Evolutionary conservation across 768 basidiomycete genomes (phyloP).

Genomic region (Porphyrellus cyaneotinctus): DNA sequence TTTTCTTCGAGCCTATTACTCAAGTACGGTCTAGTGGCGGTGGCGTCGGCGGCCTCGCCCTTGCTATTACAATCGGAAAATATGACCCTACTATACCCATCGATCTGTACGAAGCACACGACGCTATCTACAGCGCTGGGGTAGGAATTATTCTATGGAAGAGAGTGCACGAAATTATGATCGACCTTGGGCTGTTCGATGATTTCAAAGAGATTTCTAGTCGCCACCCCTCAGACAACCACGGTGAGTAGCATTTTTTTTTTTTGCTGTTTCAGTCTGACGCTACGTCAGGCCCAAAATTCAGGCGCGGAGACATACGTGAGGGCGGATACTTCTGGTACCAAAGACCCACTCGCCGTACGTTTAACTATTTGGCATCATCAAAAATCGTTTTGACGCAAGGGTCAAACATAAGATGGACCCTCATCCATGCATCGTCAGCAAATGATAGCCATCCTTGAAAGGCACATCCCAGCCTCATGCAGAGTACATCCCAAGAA

Average conservation of each 20-base stretch:
- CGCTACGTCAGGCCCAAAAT: neutral
- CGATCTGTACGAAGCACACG: constrained; percentile 45
- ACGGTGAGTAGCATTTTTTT: constrained; percentile 5
- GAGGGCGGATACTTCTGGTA: constrained; percentile 32
- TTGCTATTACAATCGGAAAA: constrained; percentile 38
- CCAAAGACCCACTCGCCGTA: constrained; percentile 22
- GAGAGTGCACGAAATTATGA: constrained; percentile 43
- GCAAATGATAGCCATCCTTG: constrained; percentile 16
- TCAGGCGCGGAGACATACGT: constrained; percentile 28
- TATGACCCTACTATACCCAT: constrained; percentile 33
- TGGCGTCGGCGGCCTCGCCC: constrained; percentile 43
- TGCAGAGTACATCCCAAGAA: constrained; percentile 19
- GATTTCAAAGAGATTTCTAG: constrained; percentile 24
- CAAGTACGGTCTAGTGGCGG: constrained; percentile 26
- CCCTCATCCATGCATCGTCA: constrained; percentile 20
- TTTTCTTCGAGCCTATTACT: neutral
- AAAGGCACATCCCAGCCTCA: constrained; percentile 16
- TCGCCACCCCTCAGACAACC: constrained; percentile 5
- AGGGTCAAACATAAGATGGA: neutral
- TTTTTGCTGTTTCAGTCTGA: neutral
- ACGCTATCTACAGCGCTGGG: constrained; percentile 37
- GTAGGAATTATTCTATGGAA: constrained; percentile 45
- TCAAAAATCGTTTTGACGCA: neutral
- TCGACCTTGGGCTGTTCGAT: constrained; percentile 40
- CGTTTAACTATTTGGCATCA: neutral